phyloP scores from a whole-genome alignment of 2,329 filamentous ascomycete species.

The Xylariales sp. region DNA sequence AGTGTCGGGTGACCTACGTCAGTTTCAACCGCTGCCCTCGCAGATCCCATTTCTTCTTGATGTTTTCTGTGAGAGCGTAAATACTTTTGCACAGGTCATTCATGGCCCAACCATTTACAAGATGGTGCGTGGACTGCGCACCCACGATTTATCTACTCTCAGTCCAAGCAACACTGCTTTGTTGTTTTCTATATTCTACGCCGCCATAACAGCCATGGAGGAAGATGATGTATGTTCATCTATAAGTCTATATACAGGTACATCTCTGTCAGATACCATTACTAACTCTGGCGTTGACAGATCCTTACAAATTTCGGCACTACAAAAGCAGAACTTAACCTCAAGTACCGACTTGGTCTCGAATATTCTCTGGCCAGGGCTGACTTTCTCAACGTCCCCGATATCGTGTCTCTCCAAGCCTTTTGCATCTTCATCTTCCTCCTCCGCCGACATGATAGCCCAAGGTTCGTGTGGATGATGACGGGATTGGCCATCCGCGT shows the following conservation, averaged over 20 bases:
- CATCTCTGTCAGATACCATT: not conserved
- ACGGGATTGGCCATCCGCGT: conserved; percentile 56
- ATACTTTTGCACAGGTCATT: conserved; percentile 19
- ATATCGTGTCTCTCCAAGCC: conserved; percentile 47
- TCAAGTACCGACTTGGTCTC: conserved; percentile 35
- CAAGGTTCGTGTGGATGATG: conserved; percentile 49
- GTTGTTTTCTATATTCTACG: conserved; percentile 54
- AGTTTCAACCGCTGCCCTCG: conserved; percentile 47
- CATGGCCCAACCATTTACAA: conserved; percentile 1
- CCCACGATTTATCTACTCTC: conserved; percentile 13
- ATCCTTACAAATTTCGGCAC: conserved; percentile 30
- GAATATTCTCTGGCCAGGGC: conserved; percentile 44
- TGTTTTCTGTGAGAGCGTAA: conserved; percentile 47
- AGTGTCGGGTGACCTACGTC: conserved; percentile 24
- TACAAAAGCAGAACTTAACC: conserved; percentile 31
- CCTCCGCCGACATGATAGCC: conserved; percentile 41
- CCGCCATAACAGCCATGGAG: conserved; percentile 51
- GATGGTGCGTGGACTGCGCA: not conserved
- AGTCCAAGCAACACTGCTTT: conserved; percentile 45
- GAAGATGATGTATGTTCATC: conserved; percentile 45
- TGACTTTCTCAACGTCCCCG: conserved; percentile 43
- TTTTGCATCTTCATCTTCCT: conserved; percentile 45
- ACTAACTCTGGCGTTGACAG: conserved; percentile 9
- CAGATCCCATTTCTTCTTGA: conserved; percentile 51
- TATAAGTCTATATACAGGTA: too few species aligned